Percentiles rank a stretch among this genome's conserved stretches.
phyloP scores from a whole-genome alignment of 2,329 filamentous ascomycete species.

The Clarireedia paspali region DNA sequence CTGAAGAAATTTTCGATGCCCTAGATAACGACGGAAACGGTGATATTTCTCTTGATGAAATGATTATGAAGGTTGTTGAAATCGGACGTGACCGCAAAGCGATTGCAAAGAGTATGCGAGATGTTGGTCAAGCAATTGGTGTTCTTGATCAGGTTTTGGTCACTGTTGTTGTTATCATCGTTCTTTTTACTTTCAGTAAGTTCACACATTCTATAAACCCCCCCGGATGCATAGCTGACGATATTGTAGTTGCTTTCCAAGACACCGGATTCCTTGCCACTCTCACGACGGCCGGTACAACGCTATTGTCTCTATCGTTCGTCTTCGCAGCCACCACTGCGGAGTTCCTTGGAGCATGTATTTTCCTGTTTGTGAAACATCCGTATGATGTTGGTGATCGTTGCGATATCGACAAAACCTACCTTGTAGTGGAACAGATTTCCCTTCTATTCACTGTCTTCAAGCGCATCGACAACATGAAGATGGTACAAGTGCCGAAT shows the following conservation, averaged over 20 bases:
- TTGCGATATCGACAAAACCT: slow-evolving; percentile 66
- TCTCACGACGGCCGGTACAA: slow-evolving; percentile 82
- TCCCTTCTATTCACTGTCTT: slow-evolving; percentile 92
- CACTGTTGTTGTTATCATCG: slow-evolving; percentile 71
- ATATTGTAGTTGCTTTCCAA: slow-evolving; percentile 65
- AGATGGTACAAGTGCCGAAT: slow-evolving; percentile 74
- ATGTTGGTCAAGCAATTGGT: slow-evolving; percentile 88
- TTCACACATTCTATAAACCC: slow-evolving; percentile 13
- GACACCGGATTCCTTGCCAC: slow-evolving; percentile 79
- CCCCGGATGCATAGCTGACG: slow-evolving; percentile 19
- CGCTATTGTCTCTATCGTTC: slow-evolving; percentile 91
- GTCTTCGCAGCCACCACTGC: slow-evolving; percentile 88
- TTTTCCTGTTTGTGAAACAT: slow-evolving; percentile 98
- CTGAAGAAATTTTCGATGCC: slow-evolving; percentile 74
- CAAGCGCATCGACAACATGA: slow-evolving; percentile 69
- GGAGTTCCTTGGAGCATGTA: slow-evolving; percentile 95
- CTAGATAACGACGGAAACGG: slow-evolving; percentile 87
- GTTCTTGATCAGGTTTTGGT: slow-evolving; percentile 83
- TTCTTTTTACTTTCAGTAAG: slow-evolving; percentile 74
- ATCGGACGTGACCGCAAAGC: slow-evolving; percentile 81
- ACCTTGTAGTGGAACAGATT: slow-evolving; percentile 84
- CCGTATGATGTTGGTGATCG: slow-evolving; percentile 94
- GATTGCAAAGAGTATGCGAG: slow-evolving; percentile 89
- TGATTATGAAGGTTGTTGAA: slow-evolving; percentile 69
- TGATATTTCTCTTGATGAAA: slow-evolving; percentile 91